Evolutionary conservation across 2,329 filamentous ascomycete species (phyloP), one percentile per base, ranked within the genome.

Genomic region (Hymenotorrendiella dingleyae): DNA sequence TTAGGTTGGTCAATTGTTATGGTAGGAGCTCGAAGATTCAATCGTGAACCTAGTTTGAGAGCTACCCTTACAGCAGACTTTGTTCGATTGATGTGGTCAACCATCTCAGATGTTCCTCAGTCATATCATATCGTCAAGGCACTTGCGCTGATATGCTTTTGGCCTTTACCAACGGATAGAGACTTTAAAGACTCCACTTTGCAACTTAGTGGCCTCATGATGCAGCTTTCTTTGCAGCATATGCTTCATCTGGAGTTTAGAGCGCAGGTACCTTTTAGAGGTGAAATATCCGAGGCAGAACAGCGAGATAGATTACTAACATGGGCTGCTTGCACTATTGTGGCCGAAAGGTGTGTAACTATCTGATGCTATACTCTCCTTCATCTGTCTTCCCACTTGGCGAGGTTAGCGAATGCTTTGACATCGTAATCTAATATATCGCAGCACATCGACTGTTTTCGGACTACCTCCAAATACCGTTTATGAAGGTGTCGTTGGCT

Each of bases 1-100:
- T 67, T 84, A n/a, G 82, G 82, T 60, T 84, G 80, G 80, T 77
- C 77, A 20, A 77, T 84, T 36, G 67, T 83, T 33, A 73, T 74
- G 27, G 71, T 82, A 28, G 79, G 78, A 9, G 73, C 78, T 26
- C 73, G 80, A 27, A 73, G 78, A 36, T 82, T 75, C 48, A 68
- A 70, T 14, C 59, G 65, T 6, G 76, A 81, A 47, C 64, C 71
- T 0, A 66, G 64, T 10, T 63, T 83, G 19, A 65, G 83, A 6
- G 22, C 40, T 37, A 32, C 36, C 14, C 34, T 57, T 10, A 39
- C 39, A 4, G 14, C 36, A 1, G 46, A 48, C 11, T 54, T 41
- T 20, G 44, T 39, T 24, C 50, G 50, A 12, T 35, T 52, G 11
- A 28, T 57, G 7, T 55, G 54, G 50, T 39, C 45, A 9, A 50